Evolutionary conservation across 257 asterid species (phyloP), one percentile per base, ranked within the genome.

Genomic region (Penstemon eatonii): DNA sequence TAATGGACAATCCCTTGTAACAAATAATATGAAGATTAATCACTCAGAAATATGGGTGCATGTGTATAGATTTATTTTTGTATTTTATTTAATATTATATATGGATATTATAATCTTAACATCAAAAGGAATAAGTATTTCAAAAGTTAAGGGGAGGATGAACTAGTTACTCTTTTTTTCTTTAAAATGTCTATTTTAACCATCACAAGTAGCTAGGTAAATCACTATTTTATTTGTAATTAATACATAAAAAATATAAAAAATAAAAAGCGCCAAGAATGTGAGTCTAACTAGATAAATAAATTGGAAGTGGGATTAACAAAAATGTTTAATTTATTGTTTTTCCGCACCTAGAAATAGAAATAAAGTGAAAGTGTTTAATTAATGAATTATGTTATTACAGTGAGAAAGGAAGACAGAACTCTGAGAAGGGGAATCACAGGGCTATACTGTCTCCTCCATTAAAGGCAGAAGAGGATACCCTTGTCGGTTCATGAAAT

Each of bases 381-480:
- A 18, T 25, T 25, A 25, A 25, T 25, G 33, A 59, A 66, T 25
- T 69, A 51, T 39, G 74, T 74, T 37, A 33, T 55, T 36, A 33
- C 11, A 40, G 41, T 12, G 42, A 60, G 75, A 51, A 44, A 53
- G 41, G 39, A 61, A 64, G 61, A 68, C 68, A 71, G 7, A 40
- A 15, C 10, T 66, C 66, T 19, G 15, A 25, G 58, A 42, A 64
- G 33, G 66, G 54, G 54, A 71, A 72, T 45, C 65, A 39, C 61
- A 63, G 66, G 72, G 67, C 12, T 76, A 79, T 76, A 76, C 12
- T 76, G 81, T 76, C 79, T 79, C 63, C 76, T 73, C 65, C 60
- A 72, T 45, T 49, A 25, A 56, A 44, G 68, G 64, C 63, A 75
- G 69, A 66, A 56, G 43, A 39, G 38, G 64, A 68, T 65, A 55